A percentile compares a stretch with the other conserved stretches of the same genome.
Conservation (phyloP, 2,329 filamentous ascomycete genomes). For the Orbilia brochopaga region DNA sequence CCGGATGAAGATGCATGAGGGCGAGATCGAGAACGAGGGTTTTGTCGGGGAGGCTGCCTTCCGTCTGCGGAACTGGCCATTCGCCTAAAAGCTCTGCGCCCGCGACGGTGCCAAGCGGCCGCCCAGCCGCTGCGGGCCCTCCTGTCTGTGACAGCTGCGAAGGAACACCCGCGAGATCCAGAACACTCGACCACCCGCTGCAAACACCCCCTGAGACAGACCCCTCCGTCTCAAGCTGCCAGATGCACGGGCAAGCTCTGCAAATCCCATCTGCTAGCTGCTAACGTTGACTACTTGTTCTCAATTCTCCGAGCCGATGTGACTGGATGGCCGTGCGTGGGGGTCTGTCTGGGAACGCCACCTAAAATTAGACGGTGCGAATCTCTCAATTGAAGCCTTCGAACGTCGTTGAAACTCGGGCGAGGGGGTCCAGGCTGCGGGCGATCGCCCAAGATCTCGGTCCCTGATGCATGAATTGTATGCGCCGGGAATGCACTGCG, state of each 20-base stretch:
- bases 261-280: neutral
- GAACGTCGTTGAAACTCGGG: conserved; percentile 26
- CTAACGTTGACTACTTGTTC: no score
- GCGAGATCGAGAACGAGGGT: neutral
- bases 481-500: neutral
- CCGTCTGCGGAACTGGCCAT: neutral
- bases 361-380: conserved; percentile 48
- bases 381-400: conserved; percentile 28
- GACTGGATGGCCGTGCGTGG: neutral
- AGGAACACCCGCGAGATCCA: neutral
- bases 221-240: neutral
- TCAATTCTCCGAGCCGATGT: neutral
- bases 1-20: neutral
- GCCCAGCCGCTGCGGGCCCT: conserved; percentile 5
- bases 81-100: neutral
- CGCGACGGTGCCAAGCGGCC: neutral
- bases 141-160: neutral
- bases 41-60: neutral
- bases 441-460: conserved; percentile 6
- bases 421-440: neutral
- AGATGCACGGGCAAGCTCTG: neutral
- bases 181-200: neutral
- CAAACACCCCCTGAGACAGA: neutral
- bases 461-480: conserved; percentile 1
- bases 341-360: conserved; percentile 19